Base-by-base conservation (phyloP, 371 early-diverging fungal genomes). In the Batrachochytrium dendrobatidis region DNA sequence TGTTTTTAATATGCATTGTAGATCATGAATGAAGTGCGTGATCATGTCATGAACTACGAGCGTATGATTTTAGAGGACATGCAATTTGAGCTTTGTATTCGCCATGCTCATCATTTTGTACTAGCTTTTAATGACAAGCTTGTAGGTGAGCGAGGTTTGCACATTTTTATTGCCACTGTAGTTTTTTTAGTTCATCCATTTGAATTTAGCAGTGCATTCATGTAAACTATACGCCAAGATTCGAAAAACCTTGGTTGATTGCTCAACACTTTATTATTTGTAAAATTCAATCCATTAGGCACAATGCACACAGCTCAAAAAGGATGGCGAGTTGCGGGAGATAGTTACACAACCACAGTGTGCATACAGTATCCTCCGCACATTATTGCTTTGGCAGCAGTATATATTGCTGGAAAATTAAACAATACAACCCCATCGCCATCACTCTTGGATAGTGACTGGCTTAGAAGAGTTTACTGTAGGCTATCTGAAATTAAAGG, bases 301-400 rank as follows among this genome's bases (percentile, higher is more conserved):
- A n/a, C n/a, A n/a, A n/a, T n/a, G n/a, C n/a, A n/a, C n/a, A n/a
- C n/a, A n/a, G n/a, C n/a, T n/a, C n/a, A n/a, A n/a, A n/a, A n/a
- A n/a, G n/a, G n/a, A n/a, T 63, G 63, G 51, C 51, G 51, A 7
- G 26, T 20, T 31, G 15, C 20, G 29, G 34, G 25, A 56, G 88
- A 91, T 63, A 85, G 84, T 25, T 92, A 84, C 64, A 71, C 85
- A 51, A 87, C 88, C 1, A 86, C 87, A 55, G 75, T 91, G 1
- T 81, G 83, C 49, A 72, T 92, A 32, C 77, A 90, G 57, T 90
- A 90, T 67, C 89, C 95, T 17, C 90, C 94, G 18, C 91, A 92
- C 53, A 76, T 89, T 56, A 89, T 94, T 57, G 90, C 93, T 1
- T 59, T 92, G 3, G 88, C 91, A 0, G 83, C 89, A 15, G 70